Conservation (phyloP, 257 asterid species). For the Schizonepeta tenuifolia region DNA sequence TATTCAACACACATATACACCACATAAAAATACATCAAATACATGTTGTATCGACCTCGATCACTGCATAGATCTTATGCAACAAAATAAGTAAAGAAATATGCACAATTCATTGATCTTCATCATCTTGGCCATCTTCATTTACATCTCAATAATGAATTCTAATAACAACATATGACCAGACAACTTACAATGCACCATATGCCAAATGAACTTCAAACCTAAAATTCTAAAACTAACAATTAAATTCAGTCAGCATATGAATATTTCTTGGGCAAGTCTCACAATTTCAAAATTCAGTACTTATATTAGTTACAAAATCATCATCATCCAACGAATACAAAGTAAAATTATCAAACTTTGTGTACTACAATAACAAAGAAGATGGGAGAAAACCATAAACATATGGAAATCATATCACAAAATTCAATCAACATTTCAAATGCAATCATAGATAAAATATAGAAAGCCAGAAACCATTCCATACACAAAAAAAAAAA, state of each 20-base stretch:
- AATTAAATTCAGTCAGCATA: not conserved
- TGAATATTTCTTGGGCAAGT: not conserved
- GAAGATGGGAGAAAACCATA: slow-evolving; percentile 2
- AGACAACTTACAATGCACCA: not conserved
- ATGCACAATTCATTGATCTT: not conserved
- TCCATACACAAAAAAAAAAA: not conserved
- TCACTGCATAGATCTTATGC: not conserved
- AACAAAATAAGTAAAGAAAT: not conserved
- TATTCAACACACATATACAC: no score
- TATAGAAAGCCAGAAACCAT: not conserved
- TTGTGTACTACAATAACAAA: not conserved
- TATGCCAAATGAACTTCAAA: not conserved
- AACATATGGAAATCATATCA: not conserved
- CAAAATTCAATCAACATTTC: not conserved
- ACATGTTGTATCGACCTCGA: no score
- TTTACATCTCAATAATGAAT: not conserved
- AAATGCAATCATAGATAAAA: not conserved
- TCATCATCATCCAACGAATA: not conserved
- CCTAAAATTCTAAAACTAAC: not conserved
- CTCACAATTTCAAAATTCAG: not conserved
- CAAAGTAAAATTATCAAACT: not conserved
- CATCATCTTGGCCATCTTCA: not conserved
- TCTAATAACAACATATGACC: not conserved
- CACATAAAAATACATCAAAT: no score
- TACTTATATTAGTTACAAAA: not conserved